phyloP scores from a whole-genome alignment of 352 stramenopile species.

The Phytophthora tubulina region DNA sequence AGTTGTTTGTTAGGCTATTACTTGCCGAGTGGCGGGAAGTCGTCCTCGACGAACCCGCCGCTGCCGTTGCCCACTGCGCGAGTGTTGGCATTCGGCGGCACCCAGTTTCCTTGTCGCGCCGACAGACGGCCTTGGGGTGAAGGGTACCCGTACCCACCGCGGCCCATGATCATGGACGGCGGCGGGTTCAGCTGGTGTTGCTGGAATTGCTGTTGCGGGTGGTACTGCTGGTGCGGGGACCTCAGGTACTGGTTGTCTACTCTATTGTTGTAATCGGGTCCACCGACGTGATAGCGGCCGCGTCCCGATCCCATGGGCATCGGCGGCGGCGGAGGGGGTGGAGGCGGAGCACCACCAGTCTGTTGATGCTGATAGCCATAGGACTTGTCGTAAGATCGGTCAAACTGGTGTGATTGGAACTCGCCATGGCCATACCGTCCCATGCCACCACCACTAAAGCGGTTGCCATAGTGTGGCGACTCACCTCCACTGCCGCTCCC shows the following conservation, averaged over 20 bases:
- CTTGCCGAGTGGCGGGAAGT: constrained; percentile 78
- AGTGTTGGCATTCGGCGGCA: constrained; percentile 36
- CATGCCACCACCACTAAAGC: constrained; percentile 27
- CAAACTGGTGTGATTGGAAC: constrained; percentile 39
- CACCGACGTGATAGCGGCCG: constrained; percentile 43
- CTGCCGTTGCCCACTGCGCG: constrained; percentile 36
- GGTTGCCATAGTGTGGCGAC: constrained; percentile 48
- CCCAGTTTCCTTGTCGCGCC: constrained; percentile 28
- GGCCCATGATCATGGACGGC: constrained; percentile 42
- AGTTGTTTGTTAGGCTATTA: constrained; percentile 33
- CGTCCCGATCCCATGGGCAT: constrained; percentile 46
- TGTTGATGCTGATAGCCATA: constrained; percentile 44
- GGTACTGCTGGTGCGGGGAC: constrained; percentile 54
- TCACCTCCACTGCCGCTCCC: constrained; percentile 44
- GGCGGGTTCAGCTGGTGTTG: constrained; percentile 50
- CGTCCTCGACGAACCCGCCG: constrained; percentile 67
- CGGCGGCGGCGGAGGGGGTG: constrained; percentile 29
- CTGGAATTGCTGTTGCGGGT: constrained; percentile 45
- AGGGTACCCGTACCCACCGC: constrained; percentile 41
- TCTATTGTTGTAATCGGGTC: constrained; percentile 66
- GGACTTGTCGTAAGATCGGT: constrained; percentile 42
- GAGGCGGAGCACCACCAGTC: constrained; percentile 25
- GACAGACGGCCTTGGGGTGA: constrained; percentile 43
- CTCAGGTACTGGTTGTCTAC: constrained; percentile 58
- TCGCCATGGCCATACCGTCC: constrained; percentile 37